Conservation (phyloP, 805 yeast species). For the Starmerella powellii region DNA sequence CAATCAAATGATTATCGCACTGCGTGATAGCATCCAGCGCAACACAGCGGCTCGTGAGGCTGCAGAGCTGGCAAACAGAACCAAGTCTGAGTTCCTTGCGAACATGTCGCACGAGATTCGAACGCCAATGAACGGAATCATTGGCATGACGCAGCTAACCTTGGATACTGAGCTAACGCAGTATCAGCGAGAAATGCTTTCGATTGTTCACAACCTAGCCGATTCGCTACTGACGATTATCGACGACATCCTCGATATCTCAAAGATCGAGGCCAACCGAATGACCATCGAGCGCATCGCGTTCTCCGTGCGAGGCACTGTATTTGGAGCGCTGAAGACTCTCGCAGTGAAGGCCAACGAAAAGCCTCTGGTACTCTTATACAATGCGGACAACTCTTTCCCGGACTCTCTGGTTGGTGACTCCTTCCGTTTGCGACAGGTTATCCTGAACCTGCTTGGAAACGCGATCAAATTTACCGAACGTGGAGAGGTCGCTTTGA, state of each 20-base stretch:
- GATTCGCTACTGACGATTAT: conserved; percentile 75
- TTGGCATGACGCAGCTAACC: conserved; percentile 85
- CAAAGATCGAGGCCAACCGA: conserved; percentile 85
- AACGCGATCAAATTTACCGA: conserved; percentile 83
- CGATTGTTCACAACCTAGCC: conserved; percentile 79
- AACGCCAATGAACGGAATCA: conserved; percentile 87
- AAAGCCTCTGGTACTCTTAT: conserved; percentile 65
- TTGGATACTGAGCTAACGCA: conserved; percentile 81
- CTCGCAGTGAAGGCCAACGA: conserved; percentile 83
- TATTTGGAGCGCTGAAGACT: conserved; percentile 80
- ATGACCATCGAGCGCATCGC: conserved; percentile 89
- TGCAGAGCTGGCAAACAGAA: conserved; percentile 79
- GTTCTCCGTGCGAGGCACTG: conserved; percentile 73
- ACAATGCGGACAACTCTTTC: conserved; percentile 74
- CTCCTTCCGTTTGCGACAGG: conserved; percentile 78
- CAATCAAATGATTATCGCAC: conserved; percentile 72
- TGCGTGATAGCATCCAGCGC: conserved; percentile 80
- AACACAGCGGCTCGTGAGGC: conserved; percentile 91
- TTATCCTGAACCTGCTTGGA: conserved; percentile 73
- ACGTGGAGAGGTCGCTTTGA: conserved; percentile 66
- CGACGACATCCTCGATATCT: conserved; percentile 82
- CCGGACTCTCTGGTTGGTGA: conserved; percentile 82
- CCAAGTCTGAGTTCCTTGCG: conserved; percentile 82
- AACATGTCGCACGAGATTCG: conserved; percentile 81
- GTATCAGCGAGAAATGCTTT: conserved; percentile 82